Conservation (phyloP, 2,329 filamentous ascomycete species). For the Fusarium redolens region DNA sequence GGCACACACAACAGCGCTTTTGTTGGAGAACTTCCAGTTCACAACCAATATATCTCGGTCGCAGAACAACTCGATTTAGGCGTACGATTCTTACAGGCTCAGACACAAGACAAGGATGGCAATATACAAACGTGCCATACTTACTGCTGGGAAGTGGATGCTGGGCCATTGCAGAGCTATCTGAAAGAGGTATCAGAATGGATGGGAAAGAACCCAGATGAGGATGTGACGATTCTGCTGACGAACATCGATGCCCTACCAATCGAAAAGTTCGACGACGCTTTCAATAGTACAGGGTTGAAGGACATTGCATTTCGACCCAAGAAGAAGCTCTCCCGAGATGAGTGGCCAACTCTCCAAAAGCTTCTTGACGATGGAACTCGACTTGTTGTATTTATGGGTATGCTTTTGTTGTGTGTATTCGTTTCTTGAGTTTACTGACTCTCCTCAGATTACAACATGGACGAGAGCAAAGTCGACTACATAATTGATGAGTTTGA, state of each 20-base stretch:
- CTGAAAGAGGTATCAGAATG: conserved; percentile 69
- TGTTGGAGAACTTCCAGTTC: conserved; percentile 62
- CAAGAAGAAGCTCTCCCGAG: conserved; percentile 51
- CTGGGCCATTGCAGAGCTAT: conserved; percentile 66
- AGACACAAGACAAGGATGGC: conserved; percentile 67
- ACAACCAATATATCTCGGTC: conserved; percentile 72
- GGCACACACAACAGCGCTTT: conserved; percentile 76
- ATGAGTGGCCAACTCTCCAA: conserved; percentile 77
- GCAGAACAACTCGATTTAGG: conserved; percentile 69
- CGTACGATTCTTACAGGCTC: conserved; percentile 72
- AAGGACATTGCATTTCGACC: conserved; percentile 68
- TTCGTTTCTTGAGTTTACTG: conserved; percentile 11
- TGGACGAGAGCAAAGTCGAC: conserved; percentile 61
- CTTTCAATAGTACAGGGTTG: conserved; percentile 67
- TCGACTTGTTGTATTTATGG: conserved; percentile 78
- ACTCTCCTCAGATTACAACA: conserved; percentile 64
- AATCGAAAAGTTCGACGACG: conserved; percentile 64
- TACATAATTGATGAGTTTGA: conserved; percentile 74
- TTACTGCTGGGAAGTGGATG: conserved; percentile 68
- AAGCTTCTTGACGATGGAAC: conserved; percentile 71
- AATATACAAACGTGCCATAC: conserved; percentile 73
- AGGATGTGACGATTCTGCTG: conserved; percentile 72
- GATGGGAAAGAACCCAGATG: conserved; percentile 67
- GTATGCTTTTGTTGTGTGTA: conserved; percentile 49
- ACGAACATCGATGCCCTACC: conserved; percentile 71